Conservation (phyloP, 768 basidiomycete genomes). For the Exsudoporus frostii region DNA sequence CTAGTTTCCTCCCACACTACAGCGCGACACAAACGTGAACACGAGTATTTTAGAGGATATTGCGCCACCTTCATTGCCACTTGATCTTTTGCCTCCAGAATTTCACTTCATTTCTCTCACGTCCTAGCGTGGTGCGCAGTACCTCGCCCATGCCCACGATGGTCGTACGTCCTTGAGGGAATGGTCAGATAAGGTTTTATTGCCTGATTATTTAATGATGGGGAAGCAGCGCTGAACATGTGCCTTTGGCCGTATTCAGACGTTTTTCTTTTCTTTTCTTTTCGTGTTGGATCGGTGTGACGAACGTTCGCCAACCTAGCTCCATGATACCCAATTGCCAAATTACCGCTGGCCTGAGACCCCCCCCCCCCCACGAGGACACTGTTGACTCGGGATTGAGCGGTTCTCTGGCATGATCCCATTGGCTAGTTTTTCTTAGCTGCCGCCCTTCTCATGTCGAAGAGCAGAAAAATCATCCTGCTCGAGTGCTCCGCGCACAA, state of each 20-base stretch:
- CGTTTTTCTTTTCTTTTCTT: conserved; percentile 1
- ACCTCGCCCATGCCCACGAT: conserved; percentile 16
- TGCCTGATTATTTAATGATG: conserved; percentile 12
- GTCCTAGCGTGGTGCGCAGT: conserved; percentile 11
- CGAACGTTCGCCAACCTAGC: not conserved
- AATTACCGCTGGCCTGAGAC: conserved; percentile 3
- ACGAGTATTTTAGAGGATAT: conserved; percentile 3
- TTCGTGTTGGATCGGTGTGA: conserved; percentile 9
- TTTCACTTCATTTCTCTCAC: conserved; percentile 19
- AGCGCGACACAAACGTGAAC: conserved; percentile 3
- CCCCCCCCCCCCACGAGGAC: conserved; percentile 4
- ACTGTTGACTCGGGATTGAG: not conserved
- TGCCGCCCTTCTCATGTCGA: not conserved
- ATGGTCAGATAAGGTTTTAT: conserved; percentile 22
- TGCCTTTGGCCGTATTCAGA: conserved; percentile 9
- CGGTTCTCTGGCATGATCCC: not conserved
- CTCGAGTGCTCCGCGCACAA: not conserved
- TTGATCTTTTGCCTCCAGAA: not conserved
- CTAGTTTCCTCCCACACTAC: conserved; percentile 18
- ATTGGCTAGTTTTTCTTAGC: not conserved
- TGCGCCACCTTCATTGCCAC: not conserved
- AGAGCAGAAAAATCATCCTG: not conserved
- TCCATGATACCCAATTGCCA: conserved; percentile 7
- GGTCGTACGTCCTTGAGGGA: conserved; percentile 8
- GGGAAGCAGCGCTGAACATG: conserved; percentile 18